Percentiles rank a stretch among this genome's conserved stretches.
phyloP scores from a whole-genome alignment of 2,329 filamentous ascomycete genomes.

The Trichoderma breve region DNA sequence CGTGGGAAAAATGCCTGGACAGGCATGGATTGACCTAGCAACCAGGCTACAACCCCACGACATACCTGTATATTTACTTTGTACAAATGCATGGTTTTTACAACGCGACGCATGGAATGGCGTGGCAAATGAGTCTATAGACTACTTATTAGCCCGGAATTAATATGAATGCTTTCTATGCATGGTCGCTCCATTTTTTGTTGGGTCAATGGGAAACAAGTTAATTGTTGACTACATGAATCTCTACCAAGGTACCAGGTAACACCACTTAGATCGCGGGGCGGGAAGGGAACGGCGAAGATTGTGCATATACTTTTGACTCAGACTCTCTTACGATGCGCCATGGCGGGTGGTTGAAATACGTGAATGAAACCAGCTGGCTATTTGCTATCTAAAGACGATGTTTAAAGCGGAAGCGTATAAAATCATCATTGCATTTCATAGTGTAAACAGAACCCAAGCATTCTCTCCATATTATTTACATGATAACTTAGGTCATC shows the following conservation, averaged over 20 bases:
- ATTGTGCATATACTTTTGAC: neutral
- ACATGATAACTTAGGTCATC: neutral
- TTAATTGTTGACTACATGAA: neutral
- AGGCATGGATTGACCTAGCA: constrained; percentile 9
- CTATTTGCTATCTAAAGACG: neutral
- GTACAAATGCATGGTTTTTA: neutral
- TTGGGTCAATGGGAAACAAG: neutral
- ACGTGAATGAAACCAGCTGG: neutral
- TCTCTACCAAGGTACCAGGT: neutral
- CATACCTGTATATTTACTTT: constrained; percentile 4
- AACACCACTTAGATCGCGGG: neutral
- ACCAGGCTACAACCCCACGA: neutral
- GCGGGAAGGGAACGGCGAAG: neutral
- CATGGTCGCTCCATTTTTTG: neutral
- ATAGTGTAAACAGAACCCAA: neutral
- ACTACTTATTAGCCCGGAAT: neutral
- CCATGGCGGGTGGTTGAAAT: neutral
- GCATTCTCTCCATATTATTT: neutral
- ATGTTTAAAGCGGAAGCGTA: neutral
- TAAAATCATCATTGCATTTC: neutral
- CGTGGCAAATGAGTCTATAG: neutral
- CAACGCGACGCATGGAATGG: neutral
- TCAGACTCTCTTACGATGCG: neutral
- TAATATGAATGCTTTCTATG: neutral
- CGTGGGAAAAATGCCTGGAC: constrained; percentile 1